Conservation (phyloP, 306 rosid species). For the Rosa lucieae region DNA sequence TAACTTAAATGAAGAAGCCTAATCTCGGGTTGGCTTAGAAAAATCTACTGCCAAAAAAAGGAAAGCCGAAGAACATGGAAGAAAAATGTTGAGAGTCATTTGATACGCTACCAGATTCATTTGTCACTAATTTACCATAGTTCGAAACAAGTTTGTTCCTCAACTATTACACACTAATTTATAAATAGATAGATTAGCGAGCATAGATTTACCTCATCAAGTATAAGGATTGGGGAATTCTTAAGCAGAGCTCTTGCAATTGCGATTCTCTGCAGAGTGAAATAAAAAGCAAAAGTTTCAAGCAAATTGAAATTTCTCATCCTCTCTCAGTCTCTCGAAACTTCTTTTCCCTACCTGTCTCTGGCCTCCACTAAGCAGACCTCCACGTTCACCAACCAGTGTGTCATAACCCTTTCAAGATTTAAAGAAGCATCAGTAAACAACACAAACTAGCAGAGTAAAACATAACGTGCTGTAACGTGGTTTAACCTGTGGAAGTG, state of each 20-base stretch:
- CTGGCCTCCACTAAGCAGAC: constrained; percentile 93
- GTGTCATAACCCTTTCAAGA: constrained; percentile 79
- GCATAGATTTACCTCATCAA: constrained; percentile 66
- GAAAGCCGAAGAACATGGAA: not conserved
- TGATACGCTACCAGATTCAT: not conserved
- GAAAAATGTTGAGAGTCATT: constrained; percentile 9
- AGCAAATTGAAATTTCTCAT: constrained; percentile 3
- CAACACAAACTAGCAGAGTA: constrained; percentile 2
- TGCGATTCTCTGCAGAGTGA: constrained; percentile 72
- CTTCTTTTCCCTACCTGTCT: constrained; percentile 61
- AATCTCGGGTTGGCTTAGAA: constrained; percentile 1
- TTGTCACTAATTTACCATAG: not conserved
- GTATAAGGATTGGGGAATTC: constrained; percentile 85
- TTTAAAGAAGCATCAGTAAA: constrained; percentile 8
- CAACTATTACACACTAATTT: not conserved
- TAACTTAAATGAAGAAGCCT: constrained; percentile 12
- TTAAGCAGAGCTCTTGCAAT: constrained; percentile 90
- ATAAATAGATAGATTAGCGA: not conserved
- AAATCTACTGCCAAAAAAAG: not conserved
- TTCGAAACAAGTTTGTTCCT: constrained; percentile 3
- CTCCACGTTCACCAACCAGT: constrained; percentile 96
- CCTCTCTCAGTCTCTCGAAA: constrained; percentile 11
- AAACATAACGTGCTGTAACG: constrained; percentile 20
- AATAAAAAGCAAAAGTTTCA: constrained; percentile 27
- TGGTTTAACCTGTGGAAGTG: constrained; percentile 81